A percentile compares a stretch with the other conserved stretches of the same genome.
phyloP scores from a whole-genome alignment of 257 asterid species.

The Petunia axillaris region DNA sequence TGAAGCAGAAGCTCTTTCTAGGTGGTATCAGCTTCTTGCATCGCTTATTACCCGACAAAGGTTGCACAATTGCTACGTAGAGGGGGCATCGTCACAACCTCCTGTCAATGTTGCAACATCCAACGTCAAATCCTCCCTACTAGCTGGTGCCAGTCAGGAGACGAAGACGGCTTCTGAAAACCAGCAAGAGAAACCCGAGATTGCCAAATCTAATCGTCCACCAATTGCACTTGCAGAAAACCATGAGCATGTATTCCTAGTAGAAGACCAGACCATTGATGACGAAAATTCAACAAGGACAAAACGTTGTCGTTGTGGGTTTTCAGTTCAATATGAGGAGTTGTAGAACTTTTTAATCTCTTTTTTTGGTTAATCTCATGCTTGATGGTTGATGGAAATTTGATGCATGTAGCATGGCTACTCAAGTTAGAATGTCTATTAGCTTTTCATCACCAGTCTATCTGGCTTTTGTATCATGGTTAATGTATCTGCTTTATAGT shows the following conservation, averaged over 20 bases:
- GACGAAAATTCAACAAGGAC: slow-evolving; percentile 51
- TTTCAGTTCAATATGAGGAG: slow-evolving; percentile 73
- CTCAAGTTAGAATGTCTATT: background rate
- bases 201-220: slow-evolving; percentile 18
- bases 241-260: slow-evolving; percentile 63
- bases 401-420: background rate
- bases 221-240: slow-evolving; percentile 39
- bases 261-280: slow-evolving; percentile 51
- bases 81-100: slow-evolving; percentile 42
- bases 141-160: slow-evolving; percentile 29
- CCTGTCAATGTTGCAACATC: slow-evolving; percentile 35
- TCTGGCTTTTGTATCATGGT: background rate
- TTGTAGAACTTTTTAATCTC: slow-evolving; percentile 38
- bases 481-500: background rate
- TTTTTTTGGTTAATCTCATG: background rate
- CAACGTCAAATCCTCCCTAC: slow-evolving; percentile 27
- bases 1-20: slow-evolving; percentile 74
- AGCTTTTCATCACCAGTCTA: background rate
- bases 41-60: slow-evolving; percentile 82
- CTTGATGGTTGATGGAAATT: background rate
- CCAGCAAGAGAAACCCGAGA: slow-evolving; percentile 35
- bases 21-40: slow-evolving; percentile 98
- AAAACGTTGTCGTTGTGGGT: slow-evolving; percentile 81
- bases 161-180: slow-evolving; percentile 25
- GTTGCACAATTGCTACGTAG: slow-evolving; percentile 63